Evolutionary conservation across 768 basidiomycete species (phyloP), one percentile per base, ranked within the genome.

Genomic region (Chalciporus piperatus): DNA sequence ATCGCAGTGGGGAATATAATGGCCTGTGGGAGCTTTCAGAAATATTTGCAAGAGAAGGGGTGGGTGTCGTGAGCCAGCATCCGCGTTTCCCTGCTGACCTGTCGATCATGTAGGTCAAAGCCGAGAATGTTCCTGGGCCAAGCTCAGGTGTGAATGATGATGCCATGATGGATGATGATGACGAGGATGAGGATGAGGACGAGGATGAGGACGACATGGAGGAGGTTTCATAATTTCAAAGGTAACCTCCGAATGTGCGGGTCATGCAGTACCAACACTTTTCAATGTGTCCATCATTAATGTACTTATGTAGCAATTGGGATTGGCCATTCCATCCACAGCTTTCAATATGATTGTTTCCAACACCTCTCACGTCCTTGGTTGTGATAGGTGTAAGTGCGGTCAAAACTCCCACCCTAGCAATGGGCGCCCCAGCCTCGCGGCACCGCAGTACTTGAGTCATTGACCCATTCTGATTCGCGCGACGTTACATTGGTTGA

Each of bases 21-120:
- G 89, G 89, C 9, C 70, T 83, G 53, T 94, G 86, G 84, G 87
- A 90, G 67, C 76, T 93, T 57, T 83, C 84, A 60, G 82, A 84
- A 45, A 84, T 80, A 57, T 90, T 79, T 68, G 85, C 84, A 58
- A 82, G 81, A 51, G 78, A 77, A 19, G 81, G 78, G 69, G 81
- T 85, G 46, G 55, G 79, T 73, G 8, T 19, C 4, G 14, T 57
- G 8, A 45, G 48, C 8, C 27, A 25, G 32, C 23, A 14, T 44
- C 13, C 50, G 28, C 43, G 49, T 37, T 43, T 30, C 22, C 30
- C 27, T 27, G 23, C 50, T 56, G n/a, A 62, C 19, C 23, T 40
- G 0, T 46, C 37, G 48, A 19, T 39, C 17, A 6, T 52, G 22
- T 48, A 79, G 75, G 69, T 77, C 41, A 78, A 80, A 56, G 74